Evolutionary conservation across 139 green algal genomes (phyloP), one percentile per base, ranked within the genome.

Genomic region (Asterochloris erici): DNA sequence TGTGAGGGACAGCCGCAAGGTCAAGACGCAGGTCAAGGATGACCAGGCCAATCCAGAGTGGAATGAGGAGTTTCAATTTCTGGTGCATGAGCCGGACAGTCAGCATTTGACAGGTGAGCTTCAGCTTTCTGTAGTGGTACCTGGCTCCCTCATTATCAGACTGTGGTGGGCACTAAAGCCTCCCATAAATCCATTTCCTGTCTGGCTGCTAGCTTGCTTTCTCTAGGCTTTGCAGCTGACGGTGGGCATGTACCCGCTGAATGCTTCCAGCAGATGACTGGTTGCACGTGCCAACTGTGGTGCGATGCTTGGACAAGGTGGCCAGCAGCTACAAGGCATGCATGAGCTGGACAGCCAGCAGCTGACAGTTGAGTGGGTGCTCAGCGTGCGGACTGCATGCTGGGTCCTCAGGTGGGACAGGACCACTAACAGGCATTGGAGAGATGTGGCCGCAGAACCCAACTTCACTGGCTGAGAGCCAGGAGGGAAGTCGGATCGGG

Each of bases 21-120:
- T 85, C 16, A 80, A 83, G 80, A 89, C 76, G 12, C 81, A 87
- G 81, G 68, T 86, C 0, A 74, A 82, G 14, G 38, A 83, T 10
- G 83, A 88, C 68, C 74, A 17, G 19, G 62, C 29, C 17, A 61
- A 82, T 60, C 86, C 86, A 0, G 68, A 69, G 9, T 89, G 86
- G 86, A 77, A 89, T 11, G 86, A 89, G 54, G 73, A 82, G 27
- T 89, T 89, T 29, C 68, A 77, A 14, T 47, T 87, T 0, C 68
- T 89, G 15, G 75, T 89, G n/a, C 84, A 89, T 79, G 84, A 83
- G 70, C 86, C 86, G 14, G 86, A 89, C 17, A 62, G 74, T 11
- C 84, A 89, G 82, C 74, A 71, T 17, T 27, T 71, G 13, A 74
- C 73, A 38, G 28, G 62, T 64, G 47, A 66, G 19, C 38, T 14